phyloP scores from a whole-genome alignment of 2,329 filamentous ascomycete species.

The Cordyceps cateniannulata region DNA sequence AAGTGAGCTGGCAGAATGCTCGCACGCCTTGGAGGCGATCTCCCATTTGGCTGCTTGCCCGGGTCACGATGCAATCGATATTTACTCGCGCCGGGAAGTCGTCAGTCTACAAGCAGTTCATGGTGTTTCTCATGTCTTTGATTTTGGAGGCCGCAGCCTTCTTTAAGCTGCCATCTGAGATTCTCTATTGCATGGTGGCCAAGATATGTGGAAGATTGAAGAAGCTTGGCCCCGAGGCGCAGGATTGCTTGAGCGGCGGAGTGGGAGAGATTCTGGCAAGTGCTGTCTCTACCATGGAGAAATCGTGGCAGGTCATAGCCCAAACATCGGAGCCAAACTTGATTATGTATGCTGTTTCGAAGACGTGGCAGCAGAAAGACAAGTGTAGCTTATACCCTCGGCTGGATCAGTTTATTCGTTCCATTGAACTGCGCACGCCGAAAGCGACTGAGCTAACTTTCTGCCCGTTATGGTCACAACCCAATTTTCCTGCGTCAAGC shows the following conservation, averaged over 20 bases:
- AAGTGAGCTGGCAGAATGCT: neutral
- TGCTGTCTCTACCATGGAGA: neutral
- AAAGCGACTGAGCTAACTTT: too few species aligned
- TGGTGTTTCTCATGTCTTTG: conserved; percentile 37
- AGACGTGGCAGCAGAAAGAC: too few species aligned
- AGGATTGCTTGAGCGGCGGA: conserved; percentile 10
- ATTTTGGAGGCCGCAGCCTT: conserved; percentile 24
- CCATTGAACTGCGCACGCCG: too few species aligned
- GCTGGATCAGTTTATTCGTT: too few species aligned
- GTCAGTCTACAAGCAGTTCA: conserved; percentile 44
- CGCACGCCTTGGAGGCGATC: conserved; percentile 29
- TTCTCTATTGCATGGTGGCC: conserved; percentile 33
- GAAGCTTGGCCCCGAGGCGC: conserved; percentile 28
- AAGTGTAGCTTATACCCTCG: too few species aligned
- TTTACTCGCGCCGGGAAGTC: conserved; percentile 5
- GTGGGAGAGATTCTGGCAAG: neutral
- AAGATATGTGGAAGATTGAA: conserved; percentile 37
- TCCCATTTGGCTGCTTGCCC: conserved; percentile 45
- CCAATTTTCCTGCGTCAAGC: too few species aligned
- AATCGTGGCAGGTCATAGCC: conserved; percentile 12
- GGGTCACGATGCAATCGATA: conserved; percentile 38
- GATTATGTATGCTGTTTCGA: too few species aligned
- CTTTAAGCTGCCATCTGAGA: conserved; percentile 19
- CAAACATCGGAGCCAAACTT: conserved; percentile 16
- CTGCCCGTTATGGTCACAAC: too few species aligned